Evolutionary conservation across 106 monocot species (phyloP), one percentile per base, ranked within the genome.

Genomic region (Narthecium ossifragum): DNA sequence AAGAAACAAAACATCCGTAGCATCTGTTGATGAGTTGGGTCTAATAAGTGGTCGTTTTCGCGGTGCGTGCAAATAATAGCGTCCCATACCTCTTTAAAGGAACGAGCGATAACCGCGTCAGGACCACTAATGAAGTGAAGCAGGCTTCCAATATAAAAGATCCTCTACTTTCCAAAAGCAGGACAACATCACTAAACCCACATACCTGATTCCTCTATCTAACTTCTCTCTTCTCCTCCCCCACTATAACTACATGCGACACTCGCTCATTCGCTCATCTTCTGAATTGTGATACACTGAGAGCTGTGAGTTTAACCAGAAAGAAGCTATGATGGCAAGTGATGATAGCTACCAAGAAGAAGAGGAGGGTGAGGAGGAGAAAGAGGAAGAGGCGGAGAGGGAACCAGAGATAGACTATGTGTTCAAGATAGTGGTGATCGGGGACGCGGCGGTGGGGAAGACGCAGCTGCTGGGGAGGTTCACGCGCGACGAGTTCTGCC

Each of bases 361-460:
- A 33, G n/a, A 40, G 23, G 7, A 2, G 29, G 46, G 50, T 0
- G 69, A 55, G 11, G 75, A 54, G 49, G 47, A 49, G 2, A 8
- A 2, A 21, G 34, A 49, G 15, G 73, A 54, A 14, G 71, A 49
- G 48, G 53, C n/a, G 34, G 66, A 60, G 37, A 65, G 38, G 40
- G 60, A 8, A 6, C 57, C 49, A 24, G 83, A 71, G 50, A 67
- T 68, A 15, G 81, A 81, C 66, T 81, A 81, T 30, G 72, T 81
- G 51, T 81, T 81, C 63, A 81, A 81, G 72, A 64, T 76, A 0
- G 81, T 81, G 26, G 76, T 81, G 45, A 51, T 76, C 13, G 81
- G 81, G 1, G 81, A 76, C 45, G 76, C 79, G 8, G 84, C 72
- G 8, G 79, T 79, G 26, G 84, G 84, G 24, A 85, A 80, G 40